Evolutionary conservation across 1,284 basidiomycete genomes (phyloP), one percentile per base, ranked within the genome.

Genomic region (Melampsora medusae): DNA sequence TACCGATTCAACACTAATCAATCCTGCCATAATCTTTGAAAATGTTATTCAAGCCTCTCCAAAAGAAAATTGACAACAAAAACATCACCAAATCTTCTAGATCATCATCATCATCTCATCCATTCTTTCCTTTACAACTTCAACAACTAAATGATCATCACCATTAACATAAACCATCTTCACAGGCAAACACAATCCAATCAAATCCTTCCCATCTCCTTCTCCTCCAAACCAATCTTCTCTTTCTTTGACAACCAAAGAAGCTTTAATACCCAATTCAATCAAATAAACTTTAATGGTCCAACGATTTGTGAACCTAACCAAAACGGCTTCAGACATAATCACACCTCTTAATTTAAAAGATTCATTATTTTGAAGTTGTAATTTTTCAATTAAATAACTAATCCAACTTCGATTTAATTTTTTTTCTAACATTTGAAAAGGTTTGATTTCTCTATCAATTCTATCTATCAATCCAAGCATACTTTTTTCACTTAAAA

Each of bases 231-330:
- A 75, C 66, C 64, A 76, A 50, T 68, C 56, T 35, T 69, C 35
- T 22, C 59, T 38, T 9, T 69, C 25, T 12, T 69, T 66, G 22
- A 35, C 46, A n/a, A 76, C 67, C 19, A 76, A 64, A 64, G 64
- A 67, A 49, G 73, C 73, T n/a, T 65, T 65, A 22, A 76, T 19
- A 25, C 73, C 73, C 14, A 76, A 48, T 50, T 76, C 66, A 17
- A 66, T 65, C 16, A 76, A 35, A 56, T 76, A 76, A 61, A 46
- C 35, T 65, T 69, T 76, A 28, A 76, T 68, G 12, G 73, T 68
- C 73, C 73, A 76, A 6, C 66, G 53, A 33, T 76, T 76, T n/a
- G 73, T 62, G 46, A 64, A 76, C 17, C 66, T 22, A 49, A 67
- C 66, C 65, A 75, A 33, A 1, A 67, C 53, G 10, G 72, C 64